Percentiles rank a stretch among this genome's conserved stretches.
These are phyloP conservation scores for Pterocarpus macrocarpus DNA, from an alignment of 306 rosid species.

Conservation along the genomic window DNA sequence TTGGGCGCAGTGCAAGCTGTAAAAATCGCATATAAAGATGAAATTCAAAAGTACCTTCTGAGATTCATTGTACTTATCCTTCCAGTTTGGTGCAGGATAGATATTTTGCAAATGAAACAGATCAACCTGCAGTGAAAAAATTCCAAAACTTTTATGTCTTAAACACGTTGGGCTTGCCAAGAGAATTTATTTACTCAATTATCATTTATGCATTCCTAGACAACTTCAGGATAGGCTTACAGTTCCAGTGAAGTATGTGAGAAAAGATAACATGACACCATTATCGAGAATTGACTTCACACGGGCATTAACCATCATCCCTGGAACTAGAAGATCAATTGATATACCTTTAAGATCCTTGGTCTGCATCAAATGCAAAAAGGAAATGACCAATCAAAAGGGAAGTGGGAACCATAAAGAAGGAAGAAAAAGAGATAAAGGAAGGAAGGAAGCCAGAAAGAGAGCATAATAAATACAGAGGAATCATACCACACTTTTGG, in stretches of 20 bases:
- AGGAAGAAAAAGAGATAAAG: neutral
- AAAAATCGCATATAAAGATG: constrained; percentile 33
- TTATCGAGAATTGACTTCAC: constrained; percentile 86
- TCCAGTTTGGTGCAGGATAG: constrained; percentile 76
- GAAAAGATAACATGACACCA: constrained; percentile 91
- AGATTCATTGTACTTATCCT: constrained; percentile 67
- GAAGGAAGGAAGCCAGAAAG: neutral
- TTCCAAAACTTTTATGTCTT: constrained; percentile 11
- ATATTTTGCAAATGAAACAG: constrained; percentile 81
- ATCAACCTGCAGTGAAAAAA: constrained; percentile 73
- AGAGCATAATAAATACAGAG: neutral
- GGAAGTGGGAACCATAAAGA: constrained; percentile 20
- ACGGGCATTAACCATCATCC: constrained; percentile 92
- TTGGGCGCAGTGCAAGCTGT: constrained; percentile 28
- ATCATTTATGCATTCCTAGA: constrained; percentile 26
- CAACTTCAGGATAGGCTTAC: constrained; percentile 60
- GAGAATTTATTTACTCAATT: constrained; percentile 39
- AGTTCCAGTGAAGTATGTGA: constrained; percentile 94
- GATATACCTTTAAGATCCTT: constrained; percentile 92
- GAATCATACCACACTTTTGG: constrained; percentile 79
- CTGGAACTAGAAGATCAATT: constrained; percentile 91
- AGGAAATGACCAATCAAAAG: constrained; percentile 32
- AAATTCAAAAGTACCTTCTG: constrained; percentile 69
- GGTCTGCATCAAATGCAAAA: constrained; percentile 63
- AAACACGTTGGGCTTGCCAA: neutral